A percentile compares a stretch with the other conserved stretches of the same genome.
phyloP scores from a whole-genome alignment of 2,329 filamentous ascomycete genomes.

The Trichoderma sp. region DNA sequence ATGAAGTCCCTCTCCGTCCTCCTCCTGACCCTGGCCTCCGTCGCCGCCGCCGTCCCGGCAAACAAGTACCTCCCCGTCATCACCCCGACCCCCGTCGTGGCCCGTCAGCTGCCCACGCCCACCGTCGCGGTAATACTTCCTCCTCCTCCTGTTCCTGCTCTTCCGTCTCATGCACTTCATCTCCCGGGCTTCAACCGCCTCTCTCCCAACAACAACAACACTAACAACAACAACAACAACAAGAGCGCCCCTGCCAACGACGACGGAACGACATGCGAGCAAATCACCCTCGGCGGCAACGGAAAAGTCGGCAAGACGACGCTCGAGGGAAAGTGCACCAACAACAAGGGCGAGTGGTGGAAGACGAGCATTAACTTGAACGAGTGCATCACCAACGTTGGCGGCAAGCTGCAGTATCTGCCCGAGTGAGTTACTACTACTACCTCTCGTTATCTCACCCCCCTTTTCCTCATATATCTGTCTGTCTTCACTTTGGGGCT shows the following conservation, averaged over 20 bases:
- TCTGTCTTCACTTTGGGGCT: no score
- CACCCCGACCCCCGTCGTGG: not conserved
- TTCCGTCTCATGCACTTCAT: no score
- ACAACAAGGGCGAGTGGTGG: conserved; percentile 32
- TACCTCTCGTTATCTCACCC: not conserved
- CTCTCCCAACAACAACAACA: conserved; percentile 13
- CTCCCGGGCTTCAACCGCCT: conserved; percentile 26
- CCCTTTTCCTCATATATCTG: not conserved
- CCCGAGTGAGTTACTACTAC: conserved; percentile 29
- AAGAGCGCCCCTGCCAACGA: conserved; percentile 10
- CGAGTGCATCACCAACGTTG: conserved; percentile 31
- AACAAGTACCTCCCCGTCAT: not conserved
- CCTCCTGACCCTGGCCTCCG: not conserved
- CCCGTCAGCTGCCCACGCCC: no score
- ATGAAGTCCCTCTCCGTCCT: conserved; percentile 28
- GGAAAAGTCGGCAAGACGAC: conserved; percentile 31
- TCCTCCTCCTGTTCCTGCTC: no score
- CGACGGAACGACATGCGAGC: conserved; percentile 28
- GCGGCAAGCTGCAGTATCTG: conserved; percentile 31
- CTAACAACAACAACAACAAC: conserved; percentile 5
- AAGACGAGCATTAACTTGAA: conserved; percentile 37
- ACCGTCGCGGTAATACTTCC: not conserved
- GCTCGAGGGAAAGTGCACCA: conserved; percentile 33
- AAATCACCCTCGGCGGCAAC: conserved; percentile 33
- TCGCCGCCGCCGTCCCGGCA: not conserved